phyloP scores from a whole-genome alignment of 176 grass and related monocot genomes.

The Oryza meyeriana region DNA sequence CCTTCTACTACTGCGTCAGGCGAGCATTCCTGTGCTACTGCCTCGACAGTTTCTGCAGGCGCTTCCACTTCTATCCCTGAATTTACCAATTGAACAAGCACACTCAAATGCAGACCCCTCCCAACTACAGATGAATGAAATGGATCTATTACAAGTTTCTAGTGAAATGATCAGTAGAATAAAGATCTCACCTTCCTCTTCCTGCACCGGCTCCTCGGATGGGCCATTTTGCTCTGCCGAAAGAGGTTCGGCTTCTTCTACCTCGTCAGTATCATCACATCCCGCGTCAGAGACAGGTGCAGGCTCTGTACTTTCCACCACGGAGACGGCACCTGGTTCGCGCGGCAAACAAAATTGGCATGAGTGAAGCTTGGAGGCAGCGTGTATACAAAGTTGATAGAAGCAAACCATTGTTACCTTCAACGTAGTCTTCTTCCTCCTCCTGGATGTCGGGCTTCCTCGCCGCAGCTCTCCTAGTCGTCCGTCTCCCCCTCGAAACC shows the following conservation, averaged over 20 bases:
- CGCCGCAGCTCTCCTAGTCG: background rate
- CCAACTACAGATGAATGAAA: background rate
- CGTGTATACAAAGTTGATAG: background rate
- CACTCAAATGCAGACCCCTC: background rate
- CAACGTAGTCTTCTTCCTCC: conserved; percentile 3
- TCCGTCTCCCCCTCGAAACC: background rate
- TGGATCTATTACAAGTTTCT: background rate
- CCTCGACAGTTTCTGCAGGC: background rate
- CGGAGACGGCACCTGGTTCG: background rate
- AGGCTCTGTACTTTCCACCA: background rate
- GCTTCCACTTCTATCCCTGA: background rate
- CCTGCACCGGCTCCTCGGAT: background rate
- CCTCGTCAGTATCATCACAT: background rate
- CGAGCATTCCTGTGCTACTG: background rate
- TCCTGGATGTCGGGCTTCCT: conserved; percentile 11
- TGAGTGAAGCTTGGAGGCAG: background rate
- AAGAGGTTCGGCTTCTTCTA: background rate
- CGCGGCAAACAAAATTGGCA: background rate
- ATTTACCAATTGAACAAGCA: background rate
- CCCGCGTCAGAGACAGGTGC: background rate
- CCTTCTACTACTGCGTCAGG: background rate
- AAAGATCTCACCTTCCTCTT: conserved; percentile 16
- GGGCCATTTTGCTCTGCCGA: background rate
- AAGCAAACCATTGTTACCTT: conserved; percentile 8
- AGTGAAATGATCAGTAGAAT: background rate